Evolutionary conservation across 169 alveolate species (phyloP).

Genomic region (Cryptosporidium viatorum): DNA sequence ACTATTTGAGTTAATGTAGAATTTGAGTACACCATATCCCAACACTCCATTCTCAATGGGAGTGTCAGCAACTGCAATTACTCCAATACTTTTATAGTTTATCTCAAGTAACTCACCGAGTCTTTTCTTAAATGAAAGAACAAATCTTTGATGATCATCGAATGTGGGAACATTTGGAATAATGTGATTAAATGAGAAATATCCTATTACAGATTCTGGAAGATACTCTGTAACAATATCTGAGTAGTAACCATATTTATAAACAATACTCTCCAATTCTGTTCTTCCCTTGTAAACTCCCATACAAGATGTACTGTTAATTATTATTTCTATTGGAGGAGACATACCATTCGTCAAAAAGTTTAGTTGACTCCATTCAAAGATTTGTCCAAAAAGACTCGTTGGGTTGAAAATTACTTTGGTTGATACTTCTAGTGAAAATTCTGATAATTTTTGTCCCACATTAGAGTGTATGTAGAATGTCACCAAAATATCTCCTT

Average conservation of each 20-base stretch:
- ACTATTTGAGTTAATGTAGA: conserved; percentile 31
- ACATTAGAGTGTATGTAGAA: conserved; percentile 33
- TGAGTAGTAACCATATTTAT: conserved; percentile 39
- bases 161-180: conserved; percentile 43
- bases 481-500: conserved; percentile 49
- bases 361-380: conserved; percentile 57
- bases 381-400: conserved; percentile 56
- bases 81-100: conserved; percentile 21
- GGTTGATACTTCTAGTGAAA: conserved; percentile 16
- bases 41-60: conserved; percentile 25
- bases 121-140: conserved; percentile 8
- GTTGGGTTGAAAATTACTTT: conserved; percentile 46
- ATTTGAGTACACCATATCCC: conserved; percentile 60
- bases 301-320: conserved; percentile 39
- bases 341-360: conserved; percentile 19
- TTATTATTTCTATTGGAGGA: conserved; percentile 19
- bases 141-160: conserved; percentile 48
- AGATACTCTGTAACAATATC: conserved; percentile 33
- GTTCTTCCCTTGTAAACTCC: conserved; percentile 4
- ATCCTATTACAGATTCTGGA: conserved; percentile 36
- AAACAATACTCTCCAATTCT: conserved; percentile 12
- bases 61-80: conserved; percentile 70
- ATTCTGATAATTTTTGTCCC: conserved; percentile 26
- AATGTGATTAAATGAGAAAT: conserved; percentile 44
- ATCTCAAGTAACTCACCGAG: conserved; percentile 9